These are phyloP conservation scores for Colletotrichum orchidophilum DNA, from an alignment of 2,329 filamentous ascomycete species.

Conservation along the genomic window DNA sequence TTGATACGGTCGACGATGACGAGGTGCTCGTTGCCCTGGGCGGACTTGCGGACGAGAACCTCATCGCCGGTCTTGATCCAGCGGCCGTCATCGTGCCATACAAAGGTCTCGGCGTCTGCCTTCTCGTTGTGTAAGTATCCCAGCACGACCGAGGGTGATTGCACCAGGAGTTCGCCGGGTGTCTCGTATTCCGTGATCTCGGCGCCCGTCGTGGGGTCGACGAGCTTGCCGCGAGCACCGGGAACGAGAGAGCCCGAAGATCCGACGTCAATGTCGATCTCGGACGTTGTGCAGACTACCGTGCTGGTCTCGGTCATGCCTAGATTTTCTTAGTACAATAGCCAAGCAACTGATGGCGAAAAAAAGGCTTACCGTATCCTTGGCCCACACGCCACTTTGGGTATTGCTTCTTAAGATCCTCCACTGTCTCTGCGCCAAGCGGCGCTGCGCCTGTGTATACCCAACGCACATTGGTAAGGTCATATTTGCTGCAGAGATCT, in stretches of 20 bases:
- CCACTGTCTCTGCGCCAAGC: slow-evolving; percentile 73
- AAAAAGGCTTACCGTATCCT: slow-evolving; percentile 68
- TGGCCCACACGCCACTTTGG: slow-evolving; percentile 74
- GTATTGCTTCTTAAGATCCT: slow-evolving; percentile 68
- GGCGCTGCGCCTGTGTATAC: slow-evolving; percentile 82
- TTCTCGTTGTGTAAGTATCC: slow-evolving; percentile 90
- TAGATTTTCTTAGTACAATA: slow-evolving; percentile 38
- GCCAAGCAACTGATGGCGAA: not conserved
- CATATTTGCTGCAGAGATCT: slow-evolving; percentile 67
- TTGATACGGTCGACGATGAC: slow-evolving; percentile 82
- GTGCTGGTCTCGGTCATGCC: slow-evolving; percentile 80
- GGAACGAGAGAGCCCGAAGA: slow-evolving; percentile 76
- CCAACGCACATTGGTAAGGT: slow-evolving; percentile 71
- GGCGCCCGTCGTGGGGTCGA: slow-evolving; percentile 70
- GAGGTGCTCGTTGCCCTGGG: slow-evolving; percentile 78
- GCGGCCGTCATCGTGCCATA: slow-evolving; percentile 70
- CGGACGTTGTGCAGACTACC: slow-evolving; percentile 66
- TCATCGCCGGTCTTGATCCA: slow-evolving; percentile 90
- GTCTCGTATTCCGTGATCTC: slow-evolving; percentile 76
- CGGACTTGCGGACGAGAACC: slow-evolving; percentile 70
- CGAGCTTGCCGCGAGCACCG: slow-evolving; percentile 68
- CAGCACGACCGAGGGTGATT: slow-evolving; percentile 78
- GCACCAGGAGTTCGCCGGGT: slow-evolving; percentile 83
- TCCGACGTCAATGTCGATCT: slow-evolving; percentile 71
- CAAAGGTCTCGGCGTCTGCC: slow-evolving; percentile 83